A percentile compares a stretch with the other conserved stretches of the same genome.
Conservation (phyloP, 139 green algal species). For the Tetraselmis chui region DNA sequence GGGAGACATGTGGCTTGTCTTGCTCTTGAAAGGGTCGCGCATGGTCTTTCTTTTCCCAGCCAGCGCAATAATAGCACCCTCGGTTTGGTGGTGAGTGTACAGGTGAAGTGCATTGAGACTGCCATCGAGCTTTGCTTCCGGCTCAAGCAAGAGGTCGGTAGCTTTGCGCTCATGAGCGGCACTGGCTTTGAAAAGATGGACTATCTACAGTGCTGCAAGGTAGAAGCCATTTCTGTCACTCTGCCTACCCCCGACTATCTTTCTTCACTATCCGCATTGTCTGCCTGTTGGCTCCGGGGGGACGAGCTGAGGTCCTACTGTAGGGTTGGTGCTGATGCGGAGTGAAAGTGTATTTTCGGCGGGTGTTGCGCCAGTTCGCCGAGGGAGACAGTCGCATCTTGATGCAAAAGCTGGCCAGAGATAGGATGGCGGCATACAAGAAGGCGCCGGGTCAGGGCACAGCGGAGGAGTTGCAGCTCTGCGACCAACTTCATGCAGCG, state of each 20-base stretch:
- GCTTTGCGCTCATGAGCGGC: conserved; percentile 22
- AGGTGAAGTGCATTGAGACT: conserved; percentile 16
- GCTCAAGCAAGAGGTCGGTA: conserved; percentile 28
- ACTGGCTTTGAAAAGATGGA: conserved; percentile 23
- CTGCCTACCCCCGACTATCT: no score
- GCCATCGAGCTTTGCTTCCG: conserved; percentile 16
- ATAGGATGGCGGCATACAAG: not conserved
- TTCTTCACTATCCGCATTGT: no score
- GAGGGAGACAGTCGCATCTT: conserved; percentile 27
- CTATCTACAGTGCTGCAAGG: conserved; percentile 29
- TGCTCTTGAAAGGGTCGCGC: no score
- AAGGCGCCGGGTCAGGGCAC: not conserved
- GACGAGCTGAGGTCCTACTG: no score
- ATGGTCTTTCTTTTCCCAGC: no score
- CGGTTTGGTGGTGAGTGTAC: not conserved
- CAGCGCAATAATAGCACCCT: no score
- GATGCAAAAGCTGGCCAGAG: conserved; percentile 4
- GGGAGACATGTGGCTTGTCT: no score
- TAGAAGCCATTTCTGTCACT: no score
- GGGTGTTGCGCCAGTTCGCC: conserved; percentile 18
- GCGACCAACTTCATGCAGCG: not conserved
- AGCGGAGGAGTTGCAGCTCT: not conserved
- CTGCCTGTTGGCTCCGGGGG: no score
- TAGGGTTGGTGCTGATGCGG: no score
- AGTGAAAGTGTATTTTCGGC: no score